Evolutionary conservation across 306 rosid species (phyloP), one percentile per base, ranked within the genome.

Genomic region (Oxytropis ochrocephala): DNA sequence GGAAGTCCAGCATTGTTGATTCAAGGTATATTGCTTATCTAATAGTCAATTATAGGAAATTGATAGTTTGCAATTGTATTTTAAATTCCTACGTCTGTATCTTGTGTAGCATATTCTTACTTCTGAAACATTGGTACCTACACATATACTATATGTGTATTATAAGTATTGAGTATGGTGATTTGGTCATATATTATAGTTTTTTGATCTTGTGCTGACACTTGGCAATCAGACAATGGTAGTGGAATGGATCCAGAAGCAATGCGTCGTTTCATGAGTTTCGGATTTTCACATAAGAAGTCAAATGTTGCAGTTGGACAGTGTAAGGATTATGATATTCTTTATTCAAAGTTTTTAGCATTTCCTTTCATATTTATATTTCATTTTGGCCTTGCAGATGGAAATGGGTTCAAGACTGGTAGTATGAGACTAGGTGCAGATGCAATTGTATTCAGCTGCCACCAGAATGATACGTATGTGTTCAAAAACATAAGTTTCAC

Each of bases 341-440:
- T 66, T 64, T 79, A 41, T 69, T 13, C 44, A 13, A 51, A 47
- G 5, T 33, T 13, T 77, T 76, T 36, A 24, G 7, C 21, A 48
- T 73, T 75, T 24, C 63, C 6, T 64, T 36, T 67, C 14, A 6
- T 46, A 69, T 77, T 82, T 62, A 3, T 69, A 82, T 82, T 53
- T 79, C 43, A 58, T 67, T 81, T 86, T 71, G 72, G 77, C 75
- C 35, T 82, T 78, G 66, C 82, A 94, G 98, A 94, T 87, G 98
- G 98, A 78, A 94, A 94, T 84, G 98, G 98, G 70, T 90, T 94
- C 89, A 94, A 94, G 79, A 94, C 98, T 47, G 87, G 98, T 69
- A 94, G 78, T 35, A 94, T 94, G 98, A 88, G 98, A 85, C 92
- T 94, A 80, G 97, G 97, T 72, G 94, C 90, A 11, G 98, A 93